Conservation (phyloP, 2,329 filamentous ascomycete genomes). For the Chaetomiaceae sp. region DNA sequence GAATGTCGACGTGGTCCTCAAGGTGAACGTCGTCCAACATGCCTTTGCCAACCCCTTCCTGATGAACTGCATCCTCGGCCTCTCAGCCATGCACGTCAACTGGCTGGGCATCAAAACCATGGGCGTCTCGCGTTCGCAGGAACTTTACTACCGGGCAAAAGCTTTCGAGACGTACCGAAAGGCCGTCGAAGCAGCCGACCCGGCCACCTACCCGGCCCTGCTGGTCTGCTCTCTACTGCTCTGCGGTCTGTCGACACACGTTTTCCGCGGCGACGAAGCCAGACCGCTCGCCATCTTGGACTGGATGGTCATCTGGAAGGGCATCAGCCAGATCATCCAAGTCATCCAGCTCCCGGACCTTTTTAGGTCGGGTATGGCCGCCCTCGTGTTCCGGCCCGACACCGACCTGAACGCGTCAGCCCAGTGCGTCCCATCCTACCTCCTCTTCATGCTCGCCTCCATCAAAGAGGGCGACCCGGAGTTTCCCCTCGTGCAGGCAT, state of each 20-base stretch:
- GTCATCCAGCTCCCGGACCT: constrained; percentile 33
- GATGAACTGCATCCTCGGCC: constrained; percentile 50
- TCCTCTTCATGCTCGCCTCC: constrained; percentile 47
- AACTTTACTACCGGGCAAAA: constrained; percentile 43
- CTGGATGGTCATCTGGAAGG: constrained; percentile 54
- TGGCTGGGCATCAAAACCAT: constrained; percentile 26
- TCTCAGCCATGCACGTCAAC: constrained; percentile 48
- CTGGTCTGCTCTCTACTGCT: constrained; percentile 49
- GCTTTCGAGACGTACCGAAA: constrained; percentile 49
- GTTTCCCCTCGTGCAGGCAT: constrained; percentile 35
- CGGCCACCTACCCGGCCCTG: constrained; percentile 46
- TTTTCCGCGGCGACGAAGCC: constrained; percentile 45
- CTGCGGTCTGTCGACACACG: constrained; percentile 46
- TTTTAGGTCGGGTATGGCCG: constrained; percentile 40
- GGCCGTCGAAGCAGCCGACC: constrained; percentile 45
- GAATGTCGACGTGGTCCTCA: constrained; percentile 41
- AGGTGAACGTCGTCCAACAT: constrained; percentile 43
- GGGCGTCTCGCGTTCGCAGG: constrained; percentile 36
- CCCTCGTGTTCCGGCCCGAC: constrained; percentile 46
- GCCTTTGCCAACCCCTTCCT: constrained; percentile 52
- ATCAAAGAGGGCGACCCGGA: constrained; percentile 39
- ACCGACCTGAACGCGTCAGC: constrained; percentile 43
- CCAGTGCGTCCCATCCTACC: constrained; percentile 41
- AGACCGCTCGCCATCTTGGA: constrained; percentile 48
- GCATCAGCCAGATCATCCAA: constrained; percentile 47